phyloP scores from a whole-genome alignment of 306 rosid species.

The Glycine soja region DNA sequence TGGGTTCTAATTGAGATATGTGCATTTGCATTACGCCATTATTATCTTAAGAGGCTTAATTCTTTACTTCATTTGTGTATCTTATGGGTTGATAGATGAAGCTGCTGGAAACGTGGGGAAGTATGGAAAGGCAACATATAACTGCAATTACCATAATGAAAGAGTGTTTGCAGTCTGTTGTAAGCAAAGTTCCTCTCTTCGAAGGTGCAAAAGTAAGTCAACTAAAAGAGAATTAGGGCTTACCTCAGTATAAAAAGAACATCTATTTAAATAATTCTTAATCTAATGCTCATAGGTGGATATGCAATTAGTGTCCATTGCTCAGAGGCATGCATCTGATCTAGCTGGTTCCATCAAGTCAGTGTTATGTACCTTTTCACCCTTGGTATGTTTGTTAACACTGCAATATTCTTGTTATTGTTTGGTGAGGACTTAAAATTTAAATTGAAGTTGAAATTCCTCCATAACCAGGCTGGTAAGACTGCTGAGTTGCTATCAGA shows the following conservation, averaged over 20 bases:
- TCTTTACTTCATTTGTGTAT: background rate
- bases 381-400: slow-evolving; percentile 51
- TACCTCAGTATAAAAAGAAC: background rate
- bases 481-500: slow-evolving; percentile 57
- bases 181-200: slow-evolving; percentile 68
- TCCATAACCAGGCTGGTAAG: slow-evolving; percentile 58
- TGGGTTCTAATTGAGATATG: background rate
- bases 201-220: slow-evolving; percentile 73
- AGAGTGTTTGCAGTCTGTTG: slow-evolving; percentile 57
- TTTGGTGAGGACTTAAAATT: background rate
- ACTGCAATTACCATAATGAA: slow-evolving; percentile 51
- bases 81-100: slow-evolving; percentile 49
- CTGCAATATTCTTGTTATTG: background rate
- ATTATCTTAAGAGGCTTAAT: background rate
- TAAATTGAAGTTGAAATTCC: slow-evolving; percentile 7
- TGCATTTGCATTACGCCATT: background rate
- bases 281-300: slow-evolving; percentile 53
- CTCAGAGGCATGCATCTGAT: slow-evolving; percentile 59
- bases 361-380: slow-evolving; percentile 48
- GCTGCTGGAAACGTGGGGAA: slow-evolving; percentile 68
- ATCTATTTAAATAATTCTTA: background rate
- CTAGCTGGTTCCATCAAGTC: slow-evolving; percentile 54
- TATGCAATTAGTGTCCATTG: slow-evolving; percentile 31
- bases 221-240: background rate
- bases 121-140: slow-evolving; percentile 66